phyloP scores from a whole-genome alignment of 345 rosid species.

The Syzygium jambos region DNA sequence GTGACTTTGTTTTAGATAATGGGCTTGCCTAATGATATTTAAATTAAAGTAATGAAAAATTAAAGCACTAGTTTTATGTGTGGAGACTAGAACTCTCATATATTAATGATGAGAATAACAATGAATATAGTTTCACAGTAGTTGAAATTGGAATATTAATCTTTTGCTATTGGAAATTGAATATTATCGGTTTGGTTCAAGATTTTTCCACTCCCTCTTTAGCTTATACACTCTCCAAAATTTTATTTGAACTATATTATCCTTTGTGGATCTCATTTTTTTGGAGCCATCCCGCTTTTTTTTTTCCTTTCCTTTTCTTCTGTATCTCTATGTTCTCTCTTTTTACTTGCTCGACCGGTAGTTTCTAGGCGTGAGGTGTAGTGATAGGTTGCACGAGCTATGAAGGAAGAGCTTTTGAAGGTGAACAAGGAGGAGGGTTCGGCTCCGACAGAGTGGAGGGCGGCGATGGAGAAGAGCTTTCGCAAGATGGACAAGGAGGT shows the following conservation, averaged over 20 bases:
- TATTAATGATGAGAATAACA: not conserved
- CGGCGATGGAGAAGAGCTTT: constrained; percentile 23
- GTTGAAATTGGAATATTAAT: not conserved
- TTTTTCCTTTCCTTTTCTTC: not conserved
- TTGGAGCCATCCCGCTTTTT: not conserved
- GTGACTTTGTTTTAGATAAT: not conserved
- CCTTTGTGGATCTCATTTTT: too few relatives aligned
- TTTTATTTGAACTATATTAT: too few relatives aligned
- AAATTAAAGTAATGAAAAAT: not conserved
- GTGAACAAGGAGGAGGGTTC: not conserved
- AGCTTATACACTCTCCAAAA: not conserved
- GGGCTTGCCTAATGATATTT: not conserved
- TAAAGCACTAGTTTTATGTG: not conserved
- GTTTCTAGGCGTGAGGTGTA: constrained; percentile 29
- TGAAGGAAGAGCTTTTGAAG: constrained; percentile 17
- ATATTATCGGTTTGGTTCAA: not conserved
- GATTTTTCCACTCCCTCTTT: too few relatives aligned
- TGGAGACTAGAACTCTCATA: not conserved
- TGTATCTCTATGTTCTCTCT: not conserved
- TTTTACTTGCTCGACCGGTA: constrained; percentile 36
- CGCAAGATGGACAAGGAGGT: constrained; percentile 27
- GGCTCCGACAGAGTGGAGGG: constrained; percentile 13
- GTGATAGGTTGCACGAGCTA: constrained; percentile 26
- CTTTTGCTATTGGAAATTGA: not conserved
- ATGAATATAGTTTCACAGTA: not conserved